Evolutionary conservation across 805 yeast species (phyloP), one percentile per base, ranked within the genome.

Genomic region (Candida fluviatilis): DNA sequence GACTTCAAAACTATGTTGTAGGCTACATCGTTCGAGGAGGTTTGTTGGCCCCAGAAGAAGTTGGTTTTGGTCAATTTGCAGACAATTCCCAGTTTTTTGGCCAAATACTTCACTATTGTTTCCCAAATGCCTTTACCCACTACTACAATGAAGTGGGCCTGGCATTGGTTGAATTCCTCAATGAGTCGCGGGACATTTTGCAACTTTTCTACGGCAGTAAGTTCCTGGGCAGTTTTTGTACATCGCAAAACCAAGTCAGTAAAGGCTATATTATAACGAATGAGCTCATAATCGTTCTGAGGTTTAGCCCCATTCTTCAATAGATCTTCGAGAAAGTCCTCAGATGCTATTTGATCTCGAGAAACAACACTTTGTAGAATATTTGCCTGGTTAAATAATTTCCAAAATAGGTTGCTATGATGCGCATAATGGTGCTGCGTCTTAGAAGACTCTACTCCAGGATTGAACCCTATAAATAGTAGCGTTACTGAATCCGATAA

Each of bases 111-210:
- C 36, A 73, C 66, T 0, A 84, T 56, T 2, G 71, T 55, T 38
- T 81, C 86, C 87, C 88, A 84, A 5, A 84, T 80, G 0, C 88
- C 88, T 48, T 82, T 81, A 1, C 93, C 93, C 3, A 84, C 76
- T 16, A 84, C 57, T 24, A 83, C 80, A 0, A 81, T 60, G 24
- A 64, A 60, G 19, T 54, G 46, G 0, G 84, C 78, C 1, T 54
- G 39, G 21, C 63, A 43, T 1, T 26, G 32, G 2, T 52, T 52
- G 31, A 84, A 57, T 39, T 75, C 78, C 0, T 46, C 45, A 15
- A 79, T 57, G 18, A 84, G 59, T 27, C 72, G 45, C 0, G 79
- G 79, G 0, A 78, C 85, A 33, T 76, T 79, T 2, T 58, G 62
- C 8, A 64, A 49, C 71, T 80, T 77, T 51, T 84, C 93, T 6